These are phyloP conservation scores for Leccinum ochraceum DNA, from an alignment of 768 basidiomycete genomes.

Conservation along the genomic window DNA sequence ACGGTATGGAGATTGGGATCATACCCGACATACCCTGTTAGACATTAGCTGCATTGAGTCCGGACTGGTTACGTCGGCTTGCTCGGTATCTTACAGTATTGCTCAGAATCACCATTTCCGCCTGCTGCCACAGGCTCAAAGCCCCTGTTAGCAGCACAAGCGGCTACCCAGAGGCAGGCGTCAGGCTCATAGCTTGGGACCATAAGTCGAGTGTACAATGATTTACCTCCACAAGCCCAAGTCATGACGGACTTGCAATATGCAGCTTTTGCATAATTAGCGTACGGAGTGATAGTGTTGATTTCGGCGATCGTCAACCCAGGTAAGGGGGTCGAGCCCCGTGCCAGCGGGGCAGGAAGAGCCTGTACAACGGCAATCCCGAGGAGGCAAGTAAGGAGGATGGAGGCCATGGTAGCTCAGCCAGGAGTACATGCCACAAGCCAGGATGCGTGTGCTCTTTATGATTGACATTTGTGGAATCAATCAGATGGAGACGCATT, in stretches of 20 bases:
- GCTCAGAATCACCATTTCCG: slow-evolving; percentile 41
- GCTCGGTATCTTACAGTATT: slow-evolving; percentile 37
- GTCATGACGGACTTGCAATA: slow-evolving; percentile 46
- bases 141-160: slow-evolving; percentile 43
- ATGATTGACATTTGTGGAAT: not conserved
- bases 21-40: slow-evolving; percentile 39
- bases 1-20: slow-evolving; percentile 36
- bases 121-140: slow-evolving; percentile 48
- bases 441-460: not conserved
- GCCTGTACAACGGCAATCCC: slow-evolving; percentile 7
- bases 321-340: slow-evolving; percentile 21
- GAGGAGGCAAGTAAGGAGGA: slow-evolving; percentile 11
- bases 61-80: not conserved
- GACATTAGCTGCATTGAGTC: not conserved
- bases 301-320: slow-evolving; percentile 42
- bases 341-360: slow-evolving; percentile 30
- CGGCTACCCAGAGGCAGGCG: slow-evolving; percentile 20
- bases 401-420: slow-evolving; percentile 4
- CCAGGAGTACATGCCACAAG: not conserved
- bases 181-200: not conserved
- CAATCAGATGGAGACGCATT: not conserved
- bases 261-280: slow-evolving; percentile 48
- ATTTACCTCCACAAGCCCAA: slow-evolving; percentile 56
- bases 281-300: slow-evolving; percentile 45
- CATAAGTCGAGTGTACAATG: not conserved